phyloP scores from a whole-genome alignment of 2,329 filamentous ascomycete genomes.

The Stagonosporopsis cucurbitacearum region DNA sequence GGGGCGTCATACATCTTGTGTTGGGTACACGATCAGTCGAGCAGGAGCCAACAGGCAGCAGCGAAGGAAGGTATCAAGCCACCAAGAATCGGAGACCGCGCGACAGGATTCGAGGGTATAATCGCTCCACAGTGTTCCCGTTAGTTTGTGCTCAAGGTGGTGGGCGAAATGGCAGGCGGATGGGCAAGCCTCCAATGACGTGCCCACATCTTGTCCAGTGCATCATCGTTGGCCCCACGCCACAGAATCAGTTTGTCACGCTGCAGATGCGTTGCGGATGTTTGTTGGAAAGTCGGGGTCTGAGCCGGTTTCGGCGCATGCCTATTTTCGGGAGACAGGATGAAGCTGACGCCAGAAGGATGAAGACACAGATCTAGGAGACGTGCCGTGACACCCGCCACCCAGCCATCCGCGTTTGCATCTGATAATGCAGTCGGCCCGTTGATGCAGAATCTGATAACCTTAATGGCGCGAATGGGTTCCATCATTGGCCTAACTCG shows the following conservation, averaged over 20 bases:
- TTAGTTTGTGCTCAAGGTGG: conserved; percentile 20
- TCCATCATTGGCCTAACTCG: neutral
- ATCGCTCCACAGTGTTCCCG: conserved; percentile 21
- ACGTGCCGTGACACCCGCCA: conserved; percentile 12
- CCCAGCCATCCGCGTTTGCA: conserved; percentile 2
- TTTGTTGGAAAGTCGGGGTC: conserved; percentile 1
- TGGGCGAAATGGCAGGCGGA: conserved; percentile 21
- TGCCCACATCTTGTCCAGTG: conserved; percentile 8
- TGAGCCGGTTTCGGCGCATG: conserved; percentile 12
- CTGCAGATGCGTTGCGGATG: conserved; percentile 2
- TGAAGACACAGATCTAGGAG: neutral
- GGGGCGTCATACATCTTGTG: conserved; percentile 32
- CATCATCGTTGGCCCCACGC: conserved; percentile 14
- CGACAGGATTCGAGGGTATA: conserved; percentile 10
- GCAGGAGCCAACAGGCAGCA: conserved; percentile 12
- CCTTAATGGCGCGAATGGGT: neutral
- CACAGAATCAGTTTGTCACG: conserved; percentile 10
- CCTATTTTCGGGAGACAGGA: conserved; percentile 1
- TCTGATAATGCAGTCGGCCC: conserved; percentile 19
- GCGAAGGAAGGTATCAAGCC: conserved; percentile 2
- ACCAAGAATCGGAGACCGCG: conserved; percentile 13
- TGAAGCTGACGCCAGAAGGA: neutral
- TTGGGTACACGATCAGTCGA: conserved; percentile 4
- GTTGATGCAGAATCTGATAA: conserved; percentile 16
- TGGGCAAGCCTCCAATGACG: conserved; percentile 18